Base-by-base conservation (phyloP, 108 stramenopile genomes). In the Pseudonitzschia delicatissima region DNA sequence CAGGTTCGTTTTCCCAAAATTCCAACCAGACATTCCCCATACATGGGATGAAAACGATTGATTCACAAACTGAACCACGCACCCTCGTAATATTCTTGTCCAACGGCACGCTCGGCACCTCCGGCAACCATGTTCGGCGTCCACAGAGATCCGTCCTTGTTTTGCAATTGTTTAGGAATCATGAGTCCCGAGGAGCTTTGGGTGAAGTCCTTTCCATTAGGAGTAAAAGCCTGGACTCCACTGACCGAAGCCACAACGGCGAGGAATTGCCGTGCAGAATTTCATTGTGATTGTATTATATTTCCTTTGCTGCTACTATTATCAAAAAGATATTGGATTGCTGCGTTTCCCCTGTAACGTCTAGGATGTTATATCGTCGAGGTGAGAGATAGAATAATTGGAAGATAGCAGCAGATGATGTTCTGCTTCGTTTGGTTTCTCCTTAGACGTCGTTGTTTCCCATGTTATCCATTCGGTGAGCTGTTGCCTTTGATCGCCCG, bases 1-100 rank as follows among this genome's bases (percentile, higher is more conserved):
- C n/a, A n/a, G n/a, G n/a, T n/a, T n/a, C n/a, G n/a, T n/a, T n/a
- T n/a, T n/a, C n/a, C n/a, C n/a, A n/a, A n/a, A n/a, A n/a, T n/a
- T n/a, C n/a, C n/a, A n/a, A n/a, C n/a, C n/a, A n/a, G n/a, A n/a
- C n/a, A n/a, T n/a, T n/a, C n/a, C n/a, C n/a, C n/a, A n/a, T n/a
- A n/a, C n/a, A n/a, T n/a, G n/a, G n/a, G n/a, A n/a, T n/a, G n/a
- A n/a, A n/a, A n/a, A n/a, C n/a, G n/a, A n/a, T n/a, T 26, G 15
- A 27, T 31, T 9, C 52, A 53, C 6, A 4, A 7, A 53, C 6
- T 7, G 15, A 0, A n/a, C 7, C 33, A 71, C 81, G 28, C 60
- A 84, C 83, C 83, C 57, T 84, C 83, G 52, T 84, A 84, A 40
- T 84, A 84, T 62, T 84, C 83, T 48, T 84, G 71, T 60, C 68